Percentiles rank a stretch among this genome's conserved stretches.
phyloP scores from a whole-genome alignment of 75 land plant genomes.

The Gnetum montanum region DNA sequence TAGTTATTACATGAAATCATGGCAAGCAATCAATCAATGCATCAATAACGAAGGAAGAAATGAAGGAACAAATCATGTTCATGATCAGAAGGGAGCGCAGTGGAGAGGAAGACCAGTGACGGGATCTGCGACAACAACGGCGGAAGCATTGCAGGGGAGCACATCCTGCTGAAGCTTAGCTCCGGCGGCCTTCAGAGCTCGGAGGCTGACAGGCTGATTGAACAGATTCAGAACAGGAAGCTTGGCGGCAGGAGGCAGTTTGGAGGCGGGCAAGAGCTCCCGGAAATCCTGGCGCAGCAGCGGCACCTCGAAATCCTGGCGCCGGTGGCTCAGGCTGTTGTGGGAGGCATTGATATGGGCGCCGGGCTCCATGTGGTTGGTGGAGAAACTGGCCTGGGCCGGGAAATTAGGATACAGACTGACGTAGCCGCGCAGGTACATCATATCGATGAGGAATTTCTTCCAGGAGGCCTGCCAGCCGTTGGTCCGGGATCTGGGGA shows the following conservation, averaged over 20 bases:
- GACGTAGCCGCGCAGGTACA: conserved; percentile 94
- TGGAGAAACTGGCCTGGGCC: conserved; percentile 85
- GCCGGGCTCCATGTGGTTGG: conserved; percentile 99
- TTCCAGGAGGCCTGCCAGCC: conserved; percentile 99
- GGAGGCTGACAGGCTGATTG: conserved; percentile 78
- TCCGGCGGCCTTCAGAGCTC: conserved; percentile 85
- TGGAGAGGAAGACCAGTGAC: conserved; percentile 63
- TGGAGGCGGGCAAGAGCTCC: conserved; percentile 46
- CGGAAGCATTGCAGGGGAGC: conserved; percentile 40
- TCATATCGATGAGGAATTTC: conserved; percentile 96
- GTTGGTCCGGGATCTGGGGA: conserved; percentile 91
- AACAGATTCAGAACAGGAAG: conserved; percentile 90
- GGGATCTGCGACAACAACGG: conserved; percentile 58
- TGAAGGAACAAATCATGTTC: no score
- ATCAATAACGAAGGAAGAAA: no score
- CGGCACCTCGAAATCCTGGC: conserved; percentile 87
- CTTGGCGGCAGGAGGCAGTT: conserved; percentile 70
- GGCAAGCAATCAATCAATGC: no score
- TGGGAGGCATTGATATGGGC: conserved; percentile 95
- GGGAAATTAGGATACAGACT: conserved; percentile 94
- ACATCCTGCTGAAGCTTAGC: conserved; percentile 92
- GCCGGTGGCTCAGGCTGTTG: conserved; percentile 73
- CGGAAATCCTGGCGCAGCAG: conserved; percentile 65
- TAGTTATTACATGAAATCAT: no score
- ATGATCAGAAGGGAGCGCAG: conserved; percentile 70